phyloP scores from a whole-genome alignment of 2,329 filamentous ascomycete genomes.

The Rutstroemia sydowiana region DNA sequence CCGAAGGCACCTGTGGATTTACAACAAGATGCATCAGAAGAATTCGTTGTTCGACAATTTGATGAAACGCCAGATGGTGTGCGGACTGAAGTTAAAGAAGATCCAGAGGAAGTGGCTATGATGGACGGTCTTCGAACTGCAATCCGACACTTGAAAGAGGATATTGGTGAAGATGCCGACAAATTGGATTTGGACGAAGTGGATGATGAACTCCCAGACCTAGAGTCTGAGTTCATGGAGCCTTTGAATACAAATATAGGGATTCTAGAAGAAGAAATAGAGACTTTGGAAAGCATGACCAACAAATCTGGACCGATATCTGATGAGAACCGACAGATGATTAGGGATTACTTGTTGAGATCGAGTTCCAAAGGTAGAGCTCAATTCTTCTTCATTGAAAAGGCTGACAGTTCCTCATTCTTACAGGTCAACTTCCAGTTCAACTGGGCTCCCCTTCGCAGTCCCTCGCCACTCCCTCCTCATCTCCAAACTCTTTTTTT shows the following conservation, averaged over 20 bases:
- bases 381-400: background rate
- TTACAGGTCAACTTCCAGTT: too few relatives aligned
- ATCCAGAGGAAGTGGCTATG: constrained; percentile 14
- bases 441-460: too few relatives aligned
- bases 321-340: constrained; percentile 10
- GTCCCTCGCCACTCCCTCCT: too few relatives aligned
- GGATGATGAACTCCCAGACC: constrained; percentile 11
- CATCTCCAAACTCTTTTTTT: too few relatives aligned
- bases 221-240: constrained; percentile 7
- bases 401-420: too few relatives aligned
- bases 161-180: constrained; percentile 8
- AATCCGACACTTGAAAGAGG: constrained; percentile 7
- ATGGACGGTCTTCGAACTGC: constrained; percentile 6
- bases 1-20: background rate
- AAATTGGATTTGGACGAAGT: constrained; percentile 6
- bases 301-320: constrained; percentile 12
- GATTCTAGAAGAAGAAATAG: constrained; percentile 6
- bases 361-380: constrained; percentile 6
- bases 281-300: constrained; percentile 10
- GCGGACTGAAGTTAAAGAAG: constrained; percentile 19
- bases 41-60: constrained; percentile 19
- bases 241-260: constrained; percentile 8
- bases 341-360: constrained; percentile 12
- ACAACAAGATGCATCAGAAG: constrained; percentile 2
- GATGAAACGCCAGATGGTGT: constrained; percentile 26